Conservation (phyloP, 2,329 filamentous ascomycete genomes). For the Trichoderma koningiopsis region DNA sequence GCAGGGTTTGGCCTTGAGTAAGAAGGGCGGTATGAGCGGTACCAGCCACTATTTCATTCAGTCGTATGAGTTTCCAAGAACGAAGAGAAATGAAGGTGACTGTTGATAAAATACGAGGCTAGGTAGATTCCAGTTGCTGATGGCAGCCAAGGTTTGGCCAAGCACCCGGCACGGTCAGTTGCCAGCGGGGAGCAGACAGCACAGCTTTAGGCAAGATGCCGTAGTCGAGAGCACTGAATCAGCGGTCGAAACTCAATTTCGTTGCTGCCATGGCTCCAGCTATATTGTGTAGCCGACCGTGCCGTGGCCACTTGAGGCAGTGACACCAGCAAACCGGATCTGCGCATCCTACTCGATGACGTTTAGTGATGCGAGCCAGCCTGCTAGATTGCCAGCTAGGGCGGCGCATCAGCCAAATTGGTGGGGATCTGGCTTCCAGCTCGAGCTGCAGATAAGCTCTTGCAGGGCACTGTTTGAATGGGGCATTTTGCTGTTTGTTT, state of each 20-base stretch:
- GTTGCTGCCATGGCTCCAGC: neutral
- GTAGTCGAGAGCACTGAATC: neutral
- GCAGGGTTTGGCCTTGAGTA: neutral
- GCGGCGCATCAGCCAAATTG: constrained; percentile 7
- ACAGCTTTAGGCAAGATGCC: neutral
- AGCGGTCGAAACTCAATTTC: constrained; percentile 12
- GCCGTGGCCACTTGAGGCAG: neutral
- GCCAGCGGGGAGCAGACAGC: neutral
- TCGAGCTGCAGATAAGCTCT: neutral
- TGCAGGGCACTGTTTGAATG: neutral
- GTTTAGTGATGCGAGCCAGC: constrained; percentile 16
- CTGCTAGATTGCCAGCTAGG: neutral
- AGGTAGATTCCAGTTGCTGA: neutral
- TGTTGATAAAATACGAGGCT: constrained; percentile 25
- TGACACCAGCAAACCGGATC: constrained; percentile 16
- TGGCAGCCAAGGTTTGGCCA: neutral
- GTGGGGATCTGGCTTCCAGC: constrained; percentile 15
- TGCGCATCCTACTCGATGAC: constrained; percentile 19
- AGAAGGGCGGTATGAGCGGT: neutral
- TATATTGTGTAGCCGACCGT: constrained; percentile 3
- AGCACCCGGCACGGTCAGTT: neutral
- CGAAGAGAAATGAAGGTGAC: neutral
- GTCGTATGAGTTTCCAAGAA: neutral
- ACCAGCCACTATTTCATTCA: neutral
- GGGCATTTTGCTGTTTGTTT: neutral